Percentiles rank a stretch among this genome's conserved stretches.
These are phyloP conservation scores for Phylloporus rhodoxanthus DNA, from an alignment of 768 basidiomycete species.

Conservation along the genomic window DNA sequence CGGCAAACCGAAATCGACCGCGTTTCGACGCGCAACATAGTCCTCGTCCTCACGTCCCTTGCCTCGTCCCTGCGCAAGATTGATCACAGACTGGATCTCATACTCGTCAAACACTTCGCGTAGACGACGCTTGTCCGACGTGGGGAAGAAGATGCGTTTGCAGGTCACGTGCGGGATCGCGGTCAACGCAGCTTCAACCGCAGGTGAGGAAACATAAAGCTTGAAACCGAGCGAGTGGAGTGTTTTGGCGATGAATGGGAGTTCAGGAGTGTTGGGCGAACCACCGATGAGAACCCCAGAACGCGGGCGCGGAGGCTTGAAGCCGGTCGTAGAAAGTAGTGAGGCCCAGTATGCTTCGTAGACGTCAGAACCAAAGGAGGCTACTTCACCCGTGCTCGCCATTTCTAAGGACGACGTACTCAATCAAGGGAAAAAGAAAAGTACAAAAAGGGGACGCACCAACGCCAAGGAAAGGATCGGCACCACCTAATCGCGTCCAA, in stretches of 20 bases:
- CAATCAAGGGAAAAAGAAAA: slow-evolving; percentile 4
- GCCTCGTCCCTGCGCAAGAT: slow-evolving; percentile 79
- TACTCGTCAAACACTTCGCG: slow-evolving; percentile 91
- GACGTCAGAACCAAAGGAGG: slow-evolving; percentile 88
- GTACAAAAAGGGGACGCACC: slow-evolving; percentile 45
- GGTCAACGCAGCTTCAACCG: slow-evolving; percentile 79
- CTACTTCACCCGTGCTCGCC: slow-evolving; percentile 98
- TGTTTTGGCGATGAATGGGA: slow-evolving; percentile 73
- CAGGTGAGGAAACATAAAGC: slow-evolving; percentile 79
- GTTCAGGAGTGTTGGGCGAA: slow-evolving; percentile 81
- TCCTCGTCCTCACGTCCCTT: slow-evolving; percentile 81
- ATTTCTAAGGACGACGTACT: slow-evolving; percentile 54
- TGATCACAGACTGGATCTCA: slow-evolving; percentile 92
- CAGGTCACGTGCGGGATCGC: slow-evolving; percentile 68
- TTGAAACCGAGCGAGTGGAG: slow-evolving; percentile 89
- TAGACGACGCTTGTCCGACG: slow-evolving; percentile 91
- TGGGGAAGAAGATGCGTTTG: slow-evolving; percentile 94
- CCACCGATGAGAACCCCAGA: slow-evolving; percentile 93
- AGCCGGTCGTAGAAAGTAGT: slow-evolving; percentile 90
- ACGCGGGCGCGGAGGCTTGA: slow-evolving; percentile 79
- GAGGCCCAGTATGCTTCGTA: slow-evolving; percentile 97
- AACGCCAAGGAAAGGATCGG: slow-evolving; percentile 94
- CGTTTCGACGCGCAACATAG: slow-evolving; percentile 94
- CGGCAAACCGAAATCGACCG: slow-evolving; percentile 92
- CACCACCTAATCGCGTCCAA: slow-evolving; percentile 93